These are phyloP conservation scores for Azolla pinnata DNA, from an alignment of 75 land plant genomes.

Conservation along the genomic window DNA sequence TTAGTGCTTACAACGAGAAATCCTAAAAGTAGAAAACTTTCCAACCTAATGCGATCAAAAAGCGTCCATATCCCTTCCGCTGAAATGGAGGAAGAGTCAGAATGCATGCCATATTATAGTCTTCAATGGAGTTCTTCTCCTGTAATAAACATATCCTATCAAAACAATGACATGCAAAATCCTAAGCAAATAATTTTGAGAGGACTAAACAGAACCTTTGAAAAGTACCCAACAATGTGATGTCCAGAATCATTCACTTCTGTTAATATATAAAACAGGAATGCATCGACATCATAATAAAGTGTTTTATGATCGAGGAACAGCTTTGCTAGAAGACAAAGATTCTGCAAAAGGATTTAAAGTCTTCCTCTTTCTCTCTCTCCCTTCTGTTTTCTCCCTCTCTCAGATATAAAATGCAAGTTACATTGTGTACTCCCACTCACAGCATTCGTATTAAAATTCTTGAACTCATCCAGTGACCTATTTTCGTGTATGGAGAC, in stretches of 20 bases:
- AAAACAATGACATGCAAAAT: neutral
- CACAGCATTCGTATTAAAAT: too few species aligned
- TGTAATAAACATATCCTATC: constrained; percentile 11
- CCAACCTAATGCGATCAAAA: constrained; percentile 34
- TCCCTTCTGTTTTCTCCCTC: neutral
- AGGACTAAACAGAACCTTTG: constrained; percentile 35
- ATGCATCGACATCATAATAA: constrained; percentile 46
- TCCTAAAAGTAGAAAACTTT: neutral
- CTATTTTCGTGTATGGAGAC: too few species aligned
- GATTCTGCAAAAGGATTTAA: constrained; percentile 24
- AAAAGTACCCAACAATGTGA: constrained; percentile 43
- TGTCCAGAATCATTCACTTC: constrained; percentile 28
- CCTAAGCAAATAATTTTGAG: neutral
- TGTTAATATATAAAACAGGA: constrained; percentile 42
- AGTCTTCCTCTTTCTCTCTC: constrained; percentile 3
- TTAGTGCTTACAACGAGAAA: neutral
- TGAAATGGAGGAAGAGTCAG: constrained; percentile 48
- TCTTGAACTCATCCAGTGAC: too few species aligned
- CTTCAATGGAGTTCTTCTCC: constrained; percentile 42
- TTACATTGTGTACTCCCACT: neutral
- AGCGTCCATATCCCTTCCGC: constrained; percentile 46
- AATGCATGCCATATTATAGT: constrained; percentile 44
- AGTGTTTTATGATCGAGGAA: constrained; percentile 49
- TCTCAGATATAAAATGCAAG: neutral
- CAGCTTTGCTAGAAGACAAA: constrained; percentile 46